A percentile compares a stretch with the other conserved stretches of the same genome.
phyloP scores from a whole-genome alignment of 192 early-diverging fungal species.

The Dissophora ornata region DNA sequence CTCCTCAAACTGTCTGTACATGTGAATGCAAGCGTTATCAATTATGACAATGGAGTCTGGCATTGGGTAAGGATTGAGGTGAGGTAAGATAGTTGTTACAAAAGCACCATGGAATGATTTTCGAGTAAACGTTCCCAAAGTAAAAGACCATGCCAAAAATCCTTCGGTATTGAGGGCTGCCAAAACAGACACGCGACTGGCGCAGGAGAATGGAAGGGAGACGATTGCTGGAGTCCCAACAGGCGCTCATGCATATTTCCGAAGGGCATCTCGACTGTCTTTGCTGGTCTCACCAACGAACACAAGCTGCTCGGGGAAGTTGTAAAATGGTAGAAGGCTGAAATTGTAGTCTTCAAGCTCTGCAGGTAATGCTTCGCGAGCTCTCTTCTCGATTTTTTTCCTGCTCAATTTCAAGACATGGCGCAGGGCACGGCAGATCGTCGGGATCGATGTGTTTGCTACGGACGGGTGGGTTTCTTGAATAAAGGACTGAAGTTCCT shows the following conservation, averaged over 20 bases:
- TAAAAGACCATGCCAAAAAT: neutral
- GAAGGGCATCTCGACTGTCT: neutral
- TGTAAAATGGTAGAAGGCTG: neutral
- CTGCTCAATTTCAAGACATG: neutral
- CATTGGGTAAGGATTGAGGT: conserved; percentile 8
- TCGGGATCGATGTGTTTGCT: neutral
- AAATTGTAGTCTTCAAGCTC: neutral
- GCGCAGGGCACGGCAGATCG: neutral
- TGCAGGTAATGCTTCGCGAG: neutral
- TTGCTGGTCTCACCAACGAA: conserved; percentile 7
- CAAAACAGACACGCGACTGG: neutral
- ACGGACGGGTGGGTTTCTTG: neutral
- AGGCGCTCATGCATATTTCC: neutral
- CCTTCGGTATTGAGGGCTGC: neutral
- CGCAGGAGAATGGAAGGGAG: neutral
- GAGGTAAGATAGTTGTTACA: conserved; percentile 1
- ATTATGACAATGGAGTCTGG: conserved; percentile 15
- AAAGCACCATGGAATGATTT: neutral
- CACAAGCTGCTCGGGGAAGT: neutral
- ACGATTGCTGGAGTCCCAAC: neutral
- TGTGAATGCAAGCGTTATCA: conserved; percentile 16
- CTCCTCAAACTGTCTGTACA: conserved; percentile 1
- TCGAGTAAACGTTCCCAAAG: neutral
- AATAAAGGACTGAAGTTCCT: neutral
- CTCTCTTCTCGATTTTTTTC: neutral